Evolutionary conservation across 139 green algal genomes (phyloP), one percentile per base, ranked within the genome.

Genomic region (Volvox reticuliferus): DNA sequence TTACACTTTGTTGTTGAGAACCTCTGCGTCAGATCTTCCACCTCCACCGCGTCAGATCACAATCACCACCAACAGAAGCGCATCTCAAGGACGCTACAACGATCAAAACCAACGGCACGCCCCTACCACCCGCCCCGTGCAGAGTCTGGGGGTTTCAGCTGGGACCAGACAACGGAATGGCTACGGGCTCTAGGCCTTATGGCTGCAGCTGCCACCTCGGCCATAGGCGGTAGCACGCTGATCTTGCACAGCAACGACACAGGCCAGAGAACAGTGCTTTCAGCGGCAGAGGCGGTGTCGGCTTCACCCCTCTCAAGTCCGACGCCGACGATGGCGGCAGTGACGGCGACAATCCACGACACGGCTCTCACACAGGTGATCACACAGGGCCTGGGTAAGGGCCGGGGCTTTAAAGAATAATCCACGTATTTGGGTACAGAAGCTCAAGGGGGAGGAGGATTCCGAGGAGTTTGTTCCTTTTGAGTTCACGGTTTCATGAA

Each of bases 171-270:
- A 0, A 32, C 32, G n/a, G 81, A 61, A 32, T 87, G 81, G 81
- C 16, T 18, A 21, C 81, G 61, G 35, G 81, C 61, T 14, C 81
- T 87, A 32, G 61, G 17, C 9, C 81, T 76, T 12, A 26, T 87
- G 61, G 19, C 13, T 0, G 21, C 62, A 32, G 61, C 61, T 20
- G 61, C 61, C 20, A 87, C 30, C 0, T 30, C 61, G 3, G 61
- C 30, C 9, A n/a, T 61, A 50, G 81, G 81, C n/a, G 61, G 81
- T 9, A 28, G 81, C 81, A 62, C 62, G 61, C 81, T 87, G 55
- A 19, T 87, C 36, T 33, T 32, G 81, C 50, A 24, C 65, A 30
- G 65, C 65, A 30, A 12, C 65, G 16, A 16, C 65, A 55, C 5
- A 14, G 44, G 44, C 44, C 44, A 55, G 44, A 55, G 44, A 5